Conservation (phyloP, 352 stramenopile genomes). For the Phytopythium mirpurense region DNA sequence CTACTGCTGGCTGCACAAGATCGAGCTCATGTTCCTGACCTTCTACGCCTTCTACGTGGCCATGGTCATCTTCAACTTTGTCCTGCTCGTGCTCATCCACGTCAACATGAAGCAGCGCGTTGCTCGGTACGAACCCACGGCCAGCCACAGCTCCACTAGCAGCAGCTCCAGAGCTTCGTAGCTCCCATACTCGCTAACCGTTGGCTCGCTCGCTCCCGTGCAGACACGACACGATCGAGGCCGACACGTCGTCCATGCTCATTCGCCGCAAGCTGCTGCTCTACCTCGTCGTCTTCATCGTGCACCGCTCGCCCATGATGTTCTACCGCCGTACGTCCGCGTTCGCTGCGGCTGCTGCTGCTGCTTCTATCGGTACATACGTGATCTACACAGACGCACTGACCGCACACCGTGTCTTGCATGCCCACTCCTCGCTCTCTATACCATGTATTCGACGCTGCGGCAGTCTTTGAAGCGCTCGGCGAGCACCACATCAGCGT, state of each 20-base stretch:
- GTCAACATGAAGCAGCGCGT: constrained; percentile 63
- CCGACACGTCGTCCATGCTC: constrained; percentile 58
- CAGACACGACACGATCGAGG: constrained; percentile 58
- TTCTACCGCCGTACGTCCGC: constrained; percentile 51
- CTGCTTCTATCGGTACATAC: neutral
- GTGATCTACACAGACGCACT: neutral
- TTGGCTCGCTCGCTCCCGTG: constrained; percentile 1
- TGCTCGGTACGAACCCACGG: constrained; percentile 19
- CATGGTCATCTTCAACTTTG: constrained; percentile 69
- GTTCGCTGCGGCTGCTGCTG: neutral
- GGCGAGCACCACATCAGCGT: constrained; percentile 12
- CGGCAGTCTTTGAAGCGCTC: constrained; percentile 13
- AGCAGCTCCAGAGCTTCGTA: no score
- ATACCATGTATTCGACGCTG: no score
- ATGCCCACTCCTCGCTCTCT: no score
- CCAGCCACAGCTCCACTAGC: no score
- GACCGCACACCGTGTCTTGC: no score
- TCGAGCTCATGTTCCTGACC: constrained; percentile 61
- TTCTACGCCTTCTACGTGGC: constrained; percentile 73
- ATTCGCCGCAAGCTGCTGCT: constrained; percentile 67
- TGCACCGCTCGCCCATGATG: constrained; percentile 66
- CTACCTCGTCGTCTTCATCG: constrained; percentile 69
- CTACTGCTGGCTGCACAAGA: constrained; percentile 76
- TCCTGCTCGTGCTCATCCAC: constrained; percentile 57
- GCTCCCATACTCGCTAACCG: neutral